Evolutionary conservation across 352 stramenopile species (phyloP), one percentile per base, ranked within the genome.

Genomic region (Globisporangium middletonii): DNA sequence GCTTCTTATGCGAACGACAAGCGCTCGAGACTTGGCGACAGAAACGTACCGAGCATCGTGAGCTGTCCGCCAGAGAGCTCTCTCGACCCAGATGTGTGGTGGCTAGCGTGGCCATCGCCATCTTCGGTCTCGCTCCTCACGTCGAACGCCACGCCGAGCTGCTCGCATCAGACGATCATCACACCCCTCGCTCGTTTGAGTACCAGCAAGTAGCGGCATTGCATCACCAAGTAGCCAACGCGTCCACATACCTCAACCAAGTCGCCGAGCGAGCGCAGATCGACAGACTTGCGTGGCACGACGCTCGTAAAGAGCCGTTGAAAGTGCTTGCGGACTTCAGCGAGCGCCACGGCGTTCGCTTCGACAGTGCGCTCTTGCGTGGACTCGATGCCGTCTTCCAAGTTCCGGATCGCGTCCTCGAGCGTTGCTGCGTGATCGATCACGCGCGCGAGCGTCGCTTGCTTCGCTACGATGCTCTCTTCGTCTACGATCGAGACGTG

Each of bases 31-130:
- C 5, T 13, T 38, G 33, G 23, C 0, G 23, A 1, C 12, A 1
- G 33, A 12, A 12, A 45, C 60, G 28, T 56, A 79, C 71, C 62
- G 9, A 79, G 59, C 61, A 79, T 69, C 2, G 71, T 68, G 0
- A 76, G 67, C 52, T 79, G 71, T 50, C 71, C 71, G 30, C 71
- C 71, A 9, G 71, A 79, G 0, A 79, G 55, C 50, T 75, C 67
- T 13, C 63, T 69, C 3, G 61, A 65, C 15, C 28, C 26, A 2
- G 26, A 41, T 18, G 30, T 1, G 0, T 23, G 23, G 1, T 56
- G 27, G 27, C 11, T 18, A 41, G 3, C 13, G 3, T 38, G 16
- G 16, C 41, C 33, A 4, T 28, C 19, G 43, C 43, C n/a, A 19
- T 8, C 35, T 41, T 9, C 33, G 12, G 33, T 38, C 33, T 19